Base-by-base conservation (phyloP, 371 early-diverging fungal species). In the Mortierella sp. region DNA sequence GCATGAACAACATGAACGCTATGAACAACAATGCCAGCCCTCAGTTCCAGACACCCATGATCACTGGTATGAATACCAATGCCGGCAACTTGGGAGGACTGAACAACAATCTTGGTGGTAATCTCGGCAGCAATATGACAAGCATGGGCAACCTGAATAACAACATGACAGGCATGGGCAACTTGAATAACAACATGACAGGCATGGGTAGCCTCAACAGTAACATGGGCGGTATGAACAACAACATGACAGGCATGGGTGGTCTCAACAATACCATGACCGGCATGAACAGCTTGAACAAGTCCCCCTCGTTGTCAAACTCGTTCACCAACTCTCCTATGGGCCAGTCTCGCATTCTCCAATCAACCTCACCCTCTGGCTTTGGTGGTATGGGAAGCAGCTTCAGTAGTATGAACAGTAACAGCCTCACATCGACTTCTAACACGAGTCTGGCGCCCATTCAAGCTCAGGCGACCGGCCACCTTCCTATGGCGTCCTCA, bases 401-500 rank as follows among this genome's bases (percentile, higher is more conserved):
- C 34, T 52, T 51, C 12, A 50, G 59, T 9, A 49, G 59, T 24
- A 46, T 61, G 34, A 57, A 51, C 58, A 61, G 46, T 53, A 50
- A 60, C 21, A 19, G 12, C 49, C 50, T 55, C 45, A 26, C 47
- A 42, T 12, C 54, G 7, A 42, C 31, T 34, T 41, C 31, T 19
- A 56, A 30, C n/a, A 47, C 57, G 19, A 31, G 64, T 4, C 14
- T 71, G 54, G 64, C 71, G 9, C 76, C 76, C 2, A 52, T 76
- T n/a, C 69, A 69, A 31, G 54, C 57, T 2, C 76, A 76, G 53
- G 30, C 70, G 1, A 76, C 76, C 16, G 76, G 76, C 13, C 56
- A 76, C 31, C 61, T 76, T 14, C 76, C 76, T 16, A 76, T 76
- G 76, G 61, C 76, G 2, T 76, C 76, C 26, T 69, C 76, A 16